A percentile compares a stretch with the other conserved stretches of the same genome.
These are phyloP conservation scores for Nepenthes mirabilis DNA, from an alignment of 148 eudicot genomes.

Conservation along the genomic window DNA sequence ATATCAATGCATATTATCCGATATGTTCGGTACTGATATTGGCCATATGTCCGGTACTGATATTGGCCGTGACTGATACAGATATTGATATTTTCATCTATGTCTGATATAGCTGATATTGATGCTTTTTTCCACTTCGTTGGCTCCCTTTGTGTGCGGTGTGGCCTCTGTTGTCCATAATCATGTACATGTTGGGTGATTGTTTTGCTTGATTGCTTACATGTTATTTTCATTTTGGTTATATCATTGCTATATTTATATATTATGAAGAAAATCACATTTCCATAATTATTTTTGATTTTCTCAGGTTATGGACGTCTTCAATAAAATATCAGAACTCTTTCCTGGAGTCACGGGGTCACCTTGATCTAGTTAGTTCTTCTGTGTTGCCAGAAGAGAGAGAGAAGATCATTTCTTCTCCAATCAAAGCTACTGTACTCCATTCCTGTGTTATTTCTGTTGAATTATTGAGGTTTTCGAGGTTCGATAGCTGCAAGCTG, in stretches of 20 bases:
- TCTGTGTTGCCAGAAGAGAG: no score
- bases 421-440: neutral
- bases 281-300: neutral
- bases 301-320: slow-evolving; percentile 82
- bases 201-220: neutral
- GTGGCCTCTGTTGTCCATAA: neutral
- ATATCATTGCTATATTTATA: neutral
- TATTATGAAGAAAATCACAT: neutral
- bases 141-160: no score
- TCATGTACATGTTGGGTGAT: neutral
- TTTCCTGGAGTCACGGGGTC: slow-evolving; percentile 74
- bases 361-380: slow-evolving; percentile 6
- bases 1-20: no score
- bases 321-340: slow-evolving; percentile 80
- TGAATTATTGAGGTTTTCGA: no score
- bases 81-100: no score
- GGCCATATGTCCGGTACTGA: no score
- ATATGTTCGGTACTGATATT: no score
- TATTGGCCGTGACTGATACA: no score
- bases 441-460: neutral
- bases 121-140: no score
- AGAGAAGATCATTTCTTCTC: neutral
- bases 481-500: no score
- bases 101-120: no score
- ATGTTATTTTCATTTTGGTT: neutral